A percentile compares a stretch with the other conserved stretches of the same genome.
phyloP scores from a whole-genome alignment of 768 basidiomycete species.

The Psilocybe cyanescens region DNA sequence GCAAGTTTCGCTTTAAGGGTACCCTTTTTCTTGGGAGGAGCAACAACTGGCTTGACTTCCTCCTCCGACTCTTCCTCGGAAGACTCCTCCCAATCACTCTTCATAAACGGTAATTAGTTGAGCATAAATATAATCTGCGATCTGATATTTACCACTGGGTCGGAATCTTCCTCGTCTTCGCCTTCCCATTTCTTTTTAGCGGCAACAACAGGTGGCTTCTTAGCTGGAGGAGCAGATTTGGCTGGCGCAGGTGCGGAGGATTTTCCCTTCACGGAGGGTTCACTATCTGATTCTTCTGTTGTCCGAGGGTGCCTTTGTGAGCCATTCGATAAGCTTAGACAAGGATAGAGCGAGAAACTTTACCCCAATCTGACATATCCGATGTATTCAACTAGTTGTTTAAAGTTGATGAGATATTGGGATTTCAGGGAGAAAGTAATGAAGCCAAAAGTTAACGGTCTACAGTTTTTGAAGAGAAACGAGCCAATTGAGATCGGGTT shows the following conservation, averaged over 20 bases:
- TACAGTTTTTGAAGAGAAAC: constrained; percentile 18
- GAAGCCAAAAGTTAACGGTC: constrained; percentile 4
- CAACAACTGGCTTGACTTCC: constrained; percentile 53
- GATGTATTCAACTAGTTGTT: background rate
- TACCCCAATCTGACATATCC: constrained; percentile 22
- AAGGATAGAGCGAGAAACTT: constrained; percentile 12
- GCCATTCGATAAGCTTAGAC: constrained; percentile 12
- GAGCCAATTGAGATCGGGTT: constrained; percentile 29
- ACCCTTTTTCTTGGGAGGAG: constrained; percentile 90
- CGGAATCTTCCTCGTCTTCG: constrained; percentile 88
- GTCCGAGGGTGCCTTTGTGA: constrained; percentile 5
- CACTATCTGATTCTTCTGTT: constrained; percentile 44
- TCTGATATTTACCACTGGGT: constrained; percentile 65
- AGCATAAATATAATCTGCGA: background rate
- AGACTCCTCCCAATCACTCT: constrained; percentile 92
- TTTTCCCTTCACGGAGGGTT: constrained; percentile 31
- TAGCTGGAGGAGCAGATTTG: constrained; percentile 24
- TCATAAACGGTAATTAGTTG: constrained; percentile 11
- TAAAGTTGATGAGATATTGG: background rate
- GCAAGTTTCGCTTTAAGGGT: constrained; percentile 90
- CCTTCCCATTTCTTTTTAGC: constrained; percentile 81
- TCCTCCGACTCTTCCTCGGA: constrained; percentile 62
- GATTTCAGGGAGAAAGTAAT: constrained; percentile 10
- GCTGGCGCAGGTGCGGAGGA: constrained; percentile 24
- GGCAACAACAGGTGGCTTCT: constrained; percentile 20